Base-by-base conservation (phyloP, 257 asterid genomes). In the Phtheirospermum japonicum region DNA sequence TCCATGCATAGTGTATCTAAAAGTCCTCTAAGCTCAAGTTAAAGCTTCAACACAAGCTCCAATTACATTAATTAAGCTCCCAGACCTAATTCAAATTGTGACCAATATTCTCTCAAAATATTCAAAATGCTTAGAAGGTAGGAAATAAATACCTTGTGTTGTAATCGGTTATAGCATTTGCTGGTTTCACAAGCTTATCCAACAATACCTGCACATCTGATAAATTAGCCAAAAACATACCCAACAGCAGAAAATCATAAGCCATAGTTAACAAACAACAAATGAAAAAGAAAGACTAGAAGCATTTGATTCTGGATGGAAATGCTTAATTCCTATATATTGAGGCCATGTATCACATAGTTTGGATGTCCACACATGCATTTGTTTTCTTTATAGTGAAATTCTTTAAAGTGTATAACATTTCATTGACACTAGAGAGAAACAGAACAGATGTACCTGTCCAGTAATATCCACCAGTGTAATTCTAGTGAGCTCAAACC, bases 171-270 rank as follows among this genome's bases (percentile, higher is more conserved):
- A 89, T 86, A 39, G 89, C 77, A 77, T 93, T 93, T 46, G 83
- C 58, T 51, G 99, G 97, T 77, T 89, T 92, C 55, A 92, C 97
- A 76, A 92, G 79, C 80, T 87, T 87, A 79, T 93, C 97, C 76
- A 93, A 65, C 76, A 93, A 70, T 73, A 93, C 96, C 97, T 89
- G 94, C 81, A 76, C 43, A 66, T 16, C 57, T 65, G 57, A 57
- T 67, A 40, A 42, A 59, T 78, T 73, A 80, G 75, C 61, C 63
- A 65, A 46, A 64, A n/a, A 54, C 18, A 62, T 37, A 36, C 32
- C 37, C 53, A 46, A 39, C 62, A 63, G 17, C 36, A 43, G 39
- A 48, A 14, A 57, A 51, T 45, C 46, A 36, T 28, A 45, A 59
- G 32, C 63, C 58, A 64, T 16, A 49, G 57, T 9, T 30, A 8